These are phyloP conservation scores for Polytolypa hystricis DNA, from an alignment of 2,329 filamentous ascomycete genomes.

Conservation along the genomic window DNA sequence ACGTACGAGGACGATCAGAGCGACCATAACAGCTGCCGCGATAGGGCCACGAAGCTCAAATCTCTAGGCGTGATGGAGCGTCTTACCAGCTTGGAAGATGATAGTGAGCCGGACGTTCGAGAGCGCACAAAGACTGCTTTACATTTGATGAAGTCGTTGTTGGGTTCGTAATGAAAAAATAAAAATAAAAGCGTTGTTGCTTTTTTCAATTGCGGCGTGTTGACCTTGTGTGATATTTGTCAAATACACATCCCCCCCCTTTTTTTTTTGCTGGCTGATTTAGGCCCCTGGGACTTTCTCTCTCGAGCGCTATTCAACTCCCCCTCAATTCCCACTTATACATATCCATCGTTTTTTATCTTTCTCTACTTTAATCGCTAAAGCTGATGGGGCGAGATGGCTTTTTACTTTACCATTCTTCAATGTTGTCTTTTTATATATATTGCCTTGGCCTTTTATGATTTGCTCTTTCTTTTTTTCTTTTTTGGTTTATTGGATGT, in stretches of 20 bases:
- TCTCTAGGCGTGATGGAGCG: constrained; percentile 59
- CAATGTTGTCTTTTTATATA: too few relatives aligned
- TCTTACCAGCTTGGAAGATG: constrained; percentile 52
- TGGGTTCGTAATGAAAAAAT: constrained; percentile 5
- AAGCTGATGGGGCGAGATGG: too few relatives aligned
- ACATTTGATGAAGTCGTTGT: constrained; percentile 49
- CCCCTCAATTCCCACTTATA: too few relatives aligned
- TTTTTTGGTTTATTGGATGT: too few relatives aligned
- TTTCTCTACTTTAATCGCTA: too few relatives aligned
- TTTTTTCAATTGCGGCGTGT: background rate
- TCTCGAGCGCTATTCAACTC: background rate
- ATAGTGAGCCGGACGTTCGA: constrained; percentile 68
- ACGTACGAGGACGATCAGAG: constrained; percentile 66
- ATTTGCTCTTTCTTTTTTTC: too few relatives aligned
- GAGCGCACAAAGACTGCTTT: constrained; percentile 73
- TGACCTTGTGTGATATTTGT: constrained; percentile 2
- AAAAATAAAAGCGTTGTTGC: too few relatives aligned
- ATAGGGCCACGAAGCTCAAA: constrained; percentile 58
- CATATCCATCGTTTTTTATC: background rate
- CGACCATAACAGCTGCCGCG: constrained; percentile 54
- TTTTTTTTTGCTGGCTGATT: background rate
- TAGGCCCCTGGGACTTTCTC: background rate
- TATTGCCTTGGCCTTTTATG: too few relatives aligned
- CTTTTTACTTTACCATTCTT: too few relatives aligned
- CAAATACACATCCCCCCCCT: constrained; percentile 8